Conservation (phyloP, 2,329 filamentous ascomycete genomes). For the Ceratocystis eucalypticola region DNA sequence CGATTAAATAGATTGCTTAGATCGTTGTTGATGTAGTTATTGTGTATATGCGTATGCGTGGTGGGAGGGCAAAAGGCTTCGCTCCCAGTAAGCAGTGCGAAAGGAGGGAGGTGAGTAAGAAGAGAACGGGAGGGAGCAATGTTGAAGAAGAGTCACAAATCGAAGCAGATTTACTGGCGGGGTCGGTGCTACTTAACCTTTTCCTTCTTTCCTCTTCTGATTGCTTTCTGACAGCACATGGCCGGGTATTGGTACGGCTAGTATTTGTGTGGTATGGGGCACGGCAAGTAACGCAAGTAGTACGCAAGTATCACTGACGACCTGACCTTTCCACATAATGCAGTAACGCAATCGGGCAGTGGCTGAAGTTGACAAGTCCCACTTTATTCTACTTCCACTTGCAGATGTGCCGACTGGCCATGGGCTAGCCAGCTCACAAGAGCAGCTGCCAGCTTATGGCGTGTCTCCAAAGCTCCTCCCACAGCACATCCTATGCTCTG, state of each 20-base stretch:
- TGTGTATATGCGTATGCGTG: background rate
- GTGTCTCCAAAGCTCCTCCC: background rate
- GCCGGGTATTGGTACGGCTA: background rate
- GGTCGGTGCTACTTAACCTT: conserved; percentile 7
- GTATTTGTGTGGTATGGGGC: background rate
- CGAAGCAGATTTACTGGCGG: background rate
- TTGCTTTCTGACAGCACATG: background rate
- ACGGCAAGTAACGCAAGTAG: background rate
- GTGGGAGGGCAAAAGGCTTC: background rate
- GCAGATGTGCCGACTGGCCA: background rate
- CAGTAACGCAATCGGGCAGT: conserved; percentile 1
- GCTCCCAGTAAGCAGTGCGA: background rate
- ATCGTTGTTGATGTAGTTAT: background rate
- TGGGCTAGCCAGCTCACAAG: background rate
- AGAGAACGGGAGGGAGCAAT: background rate
- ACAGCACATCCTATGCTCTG: background rate
- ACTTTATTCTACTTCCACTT: background rate
- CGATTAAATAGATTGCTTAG: background rate
- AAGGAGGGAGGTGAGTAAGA: background rate
- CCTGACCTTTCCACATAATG: background rate
- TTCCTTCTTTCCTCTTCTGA: background rate
- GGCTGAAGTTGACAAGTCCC: background rate
- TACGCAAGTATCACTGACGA: background rate
- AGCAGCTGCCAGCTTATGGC: conserved; percentile 4
- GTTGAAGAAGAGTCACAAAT: conserved; percentile 1